Conservation (phyloP, 495 filamentous ascomycete genomes). For the Daldinia loculata region DNA sequence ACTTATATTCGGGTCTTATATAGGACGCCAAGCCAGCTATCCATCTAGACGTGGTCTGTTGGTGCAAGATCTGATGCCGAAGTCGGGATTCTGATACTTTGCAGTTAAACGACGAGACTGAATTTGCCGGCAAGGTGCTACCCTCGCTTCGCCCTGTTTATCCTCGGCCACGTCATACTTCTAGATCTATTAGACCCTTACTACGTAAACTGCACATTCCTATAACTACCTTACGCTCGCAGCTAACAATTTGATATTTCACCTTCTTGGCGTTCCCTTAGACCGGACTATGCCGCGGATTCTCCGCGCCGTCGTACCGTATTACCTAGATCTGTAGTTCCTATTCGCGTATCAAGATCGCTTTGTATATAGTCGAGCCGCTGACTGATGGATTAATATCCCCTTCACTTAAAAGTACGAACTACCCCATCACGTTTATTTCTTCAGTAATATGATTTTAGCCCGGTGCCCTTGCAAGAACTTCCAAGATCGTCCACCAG, state of each 20-base stretch:
- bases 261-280: constrained; percentile 9
- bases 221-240: neutral
- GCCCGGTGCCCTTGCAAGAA: neutral
- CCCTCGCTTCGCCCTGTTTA: constrained; percentile 9
- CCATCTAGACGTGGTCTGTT: neutral
- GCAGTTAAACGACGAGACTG: constrained; percentile 8
- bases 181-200: constrained; percentile 12
- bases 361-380: neutral
- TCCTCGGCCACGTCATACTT: constrained; percentile 20
- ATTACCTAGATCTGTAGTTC: constrained; percentile 14
- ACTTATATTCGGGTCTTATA: constrained; percentile 24
- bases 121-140: constrained; percentile 37
- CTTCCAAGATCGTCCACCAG: neutral
- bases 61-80: constrained; percentile 23
- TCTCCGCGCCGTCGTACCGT: constrained; percentile 32
- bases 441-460: constrained; percentile 5
- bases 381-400: constrained; percentile 1
- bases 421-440: constrained; percentile 20
- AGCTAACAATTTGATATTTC: constrained; percentile 2
- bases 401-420: constrained; percentile 4
- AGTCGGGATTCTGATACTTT: constrained; percentile 26
- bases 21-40: constrained; percentile 24
- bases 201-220: constrained; percentile 3
- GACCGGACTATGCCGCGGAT: constrained; percentile 17
- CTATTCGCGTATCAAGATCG: constrained; percentile 13